Percentiles rank a stretch among this genome's conserved stretches.
phyloP scores from a whole-genome alignment of 2,329 filamentous ascomycete genomes.

The Paracamarosporium sp. region DNA sequence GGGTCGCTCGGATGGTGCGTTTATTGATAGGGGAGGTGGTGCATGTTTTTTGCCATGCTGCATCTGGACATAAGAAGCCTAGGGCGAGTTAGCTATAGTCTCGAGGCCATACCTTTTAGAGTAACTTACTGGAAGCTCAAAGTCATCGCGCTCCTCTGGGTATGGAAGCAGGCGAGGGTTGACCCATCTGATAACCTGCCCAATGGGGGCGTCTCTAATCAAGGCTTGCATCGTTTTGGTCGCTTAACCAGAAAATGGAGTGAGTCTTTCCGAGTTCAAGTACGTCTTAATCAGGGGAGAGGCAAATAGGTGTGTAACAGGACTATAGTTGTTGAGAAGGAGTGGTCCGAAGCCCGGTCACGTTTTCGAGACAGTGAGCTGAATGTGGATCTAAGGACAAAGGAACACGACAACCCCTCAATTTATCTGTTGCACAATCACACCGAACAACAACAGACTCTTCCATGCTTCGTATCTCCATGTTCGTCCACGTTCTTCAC shows the following conservation, averaged over 20 bases:
- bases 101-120: neutral
- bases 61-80: slow-evolving; percentile 44
- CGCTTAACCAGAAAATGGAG: neutral
- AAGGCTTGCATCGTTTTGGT: slow-evolving; percentile 44
- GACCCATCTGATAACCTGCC: slow-evolving; percentile 63
- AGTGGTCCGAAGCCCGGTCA: neutral
- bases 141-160: slow-evolving; percentile 65
- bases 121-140: slow-evolving; percentile 53
- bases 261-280: neutral
- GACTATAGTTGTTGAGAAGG: neutral
- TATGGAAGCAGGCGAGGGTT: slow-evolving; percentile 62
- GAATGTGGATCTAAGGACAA: neutral
- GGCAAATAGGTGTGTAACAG: neutral
- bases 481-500: neutral
- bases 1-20: slow-evolving; percentile 3
- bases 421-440: neutral
- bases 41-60: slow-evolving; percentile 13
- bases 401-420: neutral
- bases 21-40: slow-evolving; percentile 8
- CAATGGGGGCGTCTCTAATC: slow-evolving; percentile 64
- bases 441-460: neutral
- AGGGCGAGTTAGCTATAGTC: neutral
- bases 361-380: neutral
- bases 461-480: slow-evolving; percentile 1
- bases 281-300: neutral